These are phyloP conservation scores for Aspergillus steynii DNA, from an alignment of 495 filamentous ascomycete species.

Conservation along the genomic window DNA sequence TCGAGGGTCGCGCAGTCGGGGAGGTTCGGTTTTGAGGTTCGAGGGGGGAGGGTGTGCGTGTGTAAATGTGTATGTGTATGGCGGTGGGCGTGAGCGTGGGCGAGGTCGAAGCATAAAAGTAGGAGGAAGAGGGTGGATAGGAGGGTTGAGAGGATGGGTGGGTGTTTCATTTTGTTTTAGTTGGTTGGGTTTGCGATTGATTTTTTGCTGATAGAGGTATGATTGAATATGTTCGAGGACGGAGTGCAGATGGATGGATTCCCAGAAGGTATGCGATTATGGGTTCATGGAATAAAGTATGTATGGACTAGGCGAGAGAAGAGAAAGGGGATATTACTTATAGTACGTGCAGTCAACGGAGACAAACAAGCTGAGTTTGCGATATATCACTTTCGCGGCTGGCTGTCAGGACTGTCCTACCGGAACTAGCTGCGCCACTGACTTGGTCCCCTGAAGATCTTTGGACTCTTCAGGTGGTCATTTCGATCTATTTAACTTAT, in stretches of 20 bases:
- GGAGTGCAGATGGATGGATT: too few relatives aligned
- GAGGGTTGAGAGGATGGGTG: not conserved
- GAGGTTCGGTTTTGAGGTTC: not conserved
- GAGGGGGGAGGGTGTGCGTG: conserved; percentile 3
- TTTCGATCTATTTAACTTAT: too few relatives aligned
- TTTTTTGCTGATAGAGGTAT: too few relatives aligned
- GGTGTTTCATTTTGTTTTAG: not conserved
- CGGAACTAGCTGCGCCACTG: not conserved
- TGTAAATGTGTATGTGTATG: not conserved
- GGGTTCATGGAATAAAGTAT: too few relatives aligned
- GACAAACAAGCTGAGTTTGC: not conserved
- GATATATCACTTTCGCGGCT: not conserved
- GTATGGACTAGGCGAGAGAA: too few relatives aligned
- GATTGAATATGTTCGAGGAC: too few relatives aligned
- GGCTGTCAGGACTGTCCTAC: not conserved
- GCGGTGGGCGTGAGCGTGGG: not conserved
- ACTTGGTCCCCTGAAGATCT: not conserved
- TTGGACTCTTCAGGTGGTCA: not conserved
- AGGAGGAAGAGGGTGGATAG: not conserved
- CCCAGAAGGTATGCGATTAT: too few relatives aligned
- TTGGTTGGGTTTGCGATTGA: not conserved
- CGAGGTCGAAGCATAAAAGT: not conserved
- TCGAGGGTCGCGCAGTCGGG: conserved; percentile 5
- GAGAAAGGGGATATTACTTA: too few relatives aligned
- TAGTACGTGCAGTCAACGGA: too few relatives aligned